A percentile compares a stretch with the other conserved stretches of the same genome.
Evolutionary conservation across 106 monocot species (phyloP).

Genomic region (Platanthera zijinensis): DNA sequence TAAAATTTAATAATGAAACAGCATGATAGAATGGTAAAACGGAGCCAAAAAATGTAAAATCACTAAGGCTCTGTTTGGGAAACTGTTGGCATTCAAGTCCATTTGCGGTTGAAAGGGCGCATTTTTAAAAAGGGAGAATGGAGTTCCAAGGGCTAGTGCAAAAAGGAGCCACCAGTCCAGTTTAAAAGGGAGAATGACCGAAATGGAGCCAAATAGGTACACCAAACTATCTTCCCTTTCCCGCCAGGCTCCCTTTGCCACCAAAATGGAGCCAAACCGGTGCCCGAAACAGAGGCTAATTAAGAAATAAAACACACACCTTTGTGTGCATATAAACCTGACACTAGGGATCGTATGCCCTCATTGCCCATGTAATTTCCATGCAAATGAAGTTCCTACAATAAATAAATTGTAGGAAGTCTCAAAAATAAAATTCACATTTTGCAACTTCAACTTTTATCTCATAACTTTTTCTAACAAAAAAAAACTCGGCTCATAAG

Average conservation of each 20-base stretch:
- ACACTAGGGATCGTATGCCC: constrained; percentile 66
- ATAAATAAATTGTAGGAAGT: neutral
- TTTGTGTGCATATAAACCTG: constrained; percentile 71
- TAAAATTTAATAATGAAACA: neutral
- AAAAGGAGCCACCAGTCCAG: no score
- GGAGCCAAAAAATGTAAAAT: neutral
- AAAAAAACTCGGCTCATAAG: neutral
- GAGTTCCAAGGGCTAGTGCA: no score
- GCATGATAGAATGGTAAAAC: neutral
- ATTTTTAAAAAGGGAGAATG: no score
- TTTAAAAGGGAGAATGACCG: no score
- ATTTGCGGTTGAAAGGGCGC: no score
- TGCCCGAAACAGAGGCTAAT: no score
- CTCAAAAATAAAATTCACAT: neutral
- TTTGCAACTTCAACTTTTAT: neutral
- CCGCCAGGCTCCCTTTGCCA: no score
- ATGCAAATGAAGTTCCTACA: constrained; percentile 94
- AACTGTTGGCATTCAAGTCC: no score
- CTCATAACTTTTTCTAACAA: neutral
- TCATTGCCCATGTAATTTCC: constrained; percentile 95
- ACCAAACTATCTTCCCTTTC: no score
- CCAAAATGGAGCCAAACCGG: no score
- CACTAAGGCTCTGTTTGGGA: no score
- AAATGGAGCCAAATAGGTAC: no score
- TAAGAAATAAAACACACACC: constrained; percentile 28